These are phyloP conservation scores for Aspergillus texensis DNA, from an alignment of 2,329 filamentous ascomycete species.

Conservation along the genomic window DNA sequence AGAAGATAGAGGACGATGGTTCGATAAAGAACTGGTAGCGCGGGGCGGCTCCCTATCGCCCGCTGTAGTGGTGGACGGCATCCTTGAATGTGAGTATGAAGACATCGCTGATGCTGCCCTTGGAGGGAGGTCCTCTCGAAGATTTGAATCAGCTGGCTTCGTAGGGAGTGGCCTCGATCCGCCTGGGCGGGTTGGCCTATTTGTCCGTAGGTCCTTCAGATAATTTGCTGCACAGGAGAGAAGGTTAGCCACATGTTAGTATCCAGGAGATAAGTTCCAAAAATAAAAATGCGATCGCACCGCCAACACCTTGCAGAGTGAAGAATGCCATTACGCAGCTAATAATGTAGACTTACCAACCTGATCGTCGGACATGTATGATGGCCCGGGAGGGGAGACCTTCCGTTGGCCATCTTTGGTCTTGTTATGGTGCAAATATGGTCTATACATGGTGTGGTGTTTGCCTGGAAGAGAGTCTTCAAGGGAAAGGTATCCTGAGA, in stretches of 20 bases:
- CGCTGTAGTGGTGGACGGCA: conserved; percentile 19
- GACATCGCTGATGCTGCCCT: conserved; percentile 48
- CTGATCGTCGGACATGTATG: conserved; percentile 51
- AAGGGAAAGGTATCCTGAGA: conserved; percentile 1
- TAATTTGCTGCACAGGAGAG: conserved; percentile 53
- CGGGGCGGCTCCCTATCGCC: conserved; percentile 34
- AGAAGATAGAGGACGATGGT: conserved; percentile 38
- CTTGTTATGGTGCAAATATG: conserved; percentile 30
- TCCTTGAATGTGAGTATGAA: conserved; percentile 31
- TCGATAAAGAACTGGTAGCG: conserved; percentile 44
- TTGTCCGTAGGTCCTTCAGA: conserved; percentile 61
- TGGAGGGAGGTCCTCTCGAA: conserved; percentile 37
- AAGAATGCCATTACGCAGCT: conserved; percentile 22
- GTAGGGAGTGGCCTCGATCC: conserved; percentile 63
- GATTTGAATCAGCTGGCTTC: conserved; percentile 41
- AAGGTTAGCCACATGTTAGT: conserved; percentile 13
- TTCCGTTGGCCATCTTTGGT: conserved; percentile 43
- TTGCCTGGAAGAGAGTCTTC: conserved; percentile 2
- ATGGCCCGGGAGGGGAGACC: conserved; percentile 50
- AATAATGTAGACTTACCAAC: conserved; percentile 43
- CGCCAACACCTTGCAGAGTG: conserved; percentile 19
- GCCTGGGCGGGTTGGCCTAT: conserved; percentile 59
- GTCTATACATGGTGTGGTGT: conserved; percentile 41
- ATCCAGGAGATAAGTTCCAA: conserved; percentile 5
- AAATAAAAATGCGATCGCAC: conserved; percentile 11